Conservation (phyloP, 495 filamentous ascomycete genomes). For the Lophium mytilinum region DNA sequence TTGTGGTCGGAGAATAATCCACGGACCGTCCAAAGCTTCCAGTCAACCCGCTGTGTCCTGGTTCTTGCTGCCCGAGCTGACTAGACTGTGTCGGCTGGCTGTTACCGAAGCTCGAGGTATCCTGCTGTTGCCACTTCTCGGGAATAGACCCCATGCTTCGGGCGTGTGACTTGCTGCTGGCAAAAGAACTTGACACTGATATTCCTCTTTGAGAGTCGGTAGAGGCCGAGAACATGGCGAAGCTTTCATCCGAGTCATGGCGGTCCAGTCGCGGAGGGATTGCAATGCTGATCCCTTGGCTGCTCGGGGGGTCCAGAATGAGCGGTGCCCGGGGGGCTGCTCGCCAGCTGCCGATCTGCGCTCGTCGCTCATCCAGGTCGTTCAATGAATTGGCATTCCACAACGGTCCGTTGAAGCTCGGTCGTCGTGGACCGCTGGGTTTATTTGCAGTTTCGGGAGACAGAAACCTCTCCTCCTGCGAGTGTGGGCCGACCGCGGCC, state of each 20-base stretch:
- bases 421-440: slow-evolving; percentile 1
- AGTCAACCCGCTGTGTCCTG: background rate
- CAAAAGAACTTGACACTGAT: slow-evolving; percentile 39
- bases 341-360: slow-evolving; percentile 27
- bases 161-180: slow-evolving; percentile 33
- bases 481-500: slow-evolving; percentile 20
- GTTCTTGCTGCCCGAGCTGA: background rate
- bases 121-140: slow-evolving; percentile 15
- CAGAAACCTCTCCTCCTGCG: background rate
- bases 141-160: slow-evolving; percentile 29
- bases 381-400: slow-evolving; percentile 19
- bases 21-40: background rate
- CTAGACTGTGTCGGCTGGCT: background rate
- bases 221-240: slow-evolving; percentile 75
- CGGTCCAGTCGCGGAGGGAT: slow-evolving; percentile 42
- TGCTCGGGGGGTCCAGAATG: slow-evolving; percentile 24
- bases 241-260: slow-evolving; percentile 73
- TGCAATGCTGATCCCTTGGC: slow-evolving; percentile 30
- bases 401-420: slow-evolving; percentile 16
- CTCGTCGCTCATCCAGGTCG: slow-evolving; percentile 25
- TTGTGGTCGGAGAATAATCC: background rate
- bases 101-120: slow-evolving; percentile 9
- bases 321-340: slow-evolving; percentile 25
- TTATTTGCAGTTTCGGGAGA: background rate
- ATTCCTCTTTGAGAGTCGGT: slow-evolving; percentile 38